Conservation (phyloP, 2,329 filamentous ascomycete species). For the Colletotrichum sp. region DNA sequence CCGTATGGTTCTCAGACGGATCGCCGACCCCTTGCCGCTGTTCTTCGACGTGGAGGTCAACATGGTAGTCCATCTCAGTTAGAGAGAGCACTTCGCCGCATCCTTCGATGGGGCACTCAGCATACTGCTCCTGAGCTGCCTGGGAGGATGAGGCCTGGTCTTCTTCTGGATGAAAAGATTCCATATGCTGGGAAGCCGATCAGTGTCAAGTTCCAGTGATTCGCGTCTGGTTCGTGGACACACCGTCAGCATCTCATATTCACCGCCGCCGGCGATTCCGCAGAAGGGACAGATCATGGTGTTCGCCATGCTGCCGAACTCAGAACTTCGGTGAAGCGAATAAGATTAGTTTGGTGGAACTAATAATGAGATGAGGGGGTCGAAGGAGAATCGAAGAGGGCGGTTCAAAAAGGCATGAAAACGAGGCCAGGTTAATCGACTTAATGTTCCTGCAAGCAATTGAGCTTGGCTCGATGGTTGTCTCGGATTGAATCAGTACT, state of each 20-base stretch:
- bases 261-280: conserved; percentile 30
- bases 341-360: neutral
- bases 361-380: neutral
- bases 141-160: neutral
- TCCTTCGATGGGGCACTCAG: conserved; percentile 38
- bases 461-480: neutral
- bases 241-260: conserved; percentile 41
- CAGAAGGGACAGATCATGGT: conserved; percentile 39
- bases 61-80: conserved; percentile 60
- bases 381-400: neutral
- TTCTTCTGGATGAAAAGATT: conserved; percentile 30
- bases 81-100: conserved; percentile 63
- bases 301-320: neutral
- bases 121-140: conserved; percentile 34
- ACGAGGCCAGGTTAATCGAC: neutral
- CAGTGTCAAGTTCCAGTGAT: neutral
- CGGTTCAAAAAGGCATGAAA: neutral
- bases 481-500: neutral
- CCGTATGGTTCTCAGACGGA: neutral
- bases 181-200: conserved; percentile 28
- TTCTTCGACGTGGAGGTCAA: conserved; percentile 61
- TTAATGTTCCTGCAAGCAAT: neutral
- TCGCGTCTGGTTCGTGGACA: conserved; percentile 8
- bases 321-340: neutral
- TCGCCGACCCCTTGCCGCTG: conserved; percentile 7